These are phyloP conservation scores for Fusarium tanahbumbuense DNA, from an alignment of 2,329 filamentous ascomycete species.

Conservation along the genomic window DNA sequence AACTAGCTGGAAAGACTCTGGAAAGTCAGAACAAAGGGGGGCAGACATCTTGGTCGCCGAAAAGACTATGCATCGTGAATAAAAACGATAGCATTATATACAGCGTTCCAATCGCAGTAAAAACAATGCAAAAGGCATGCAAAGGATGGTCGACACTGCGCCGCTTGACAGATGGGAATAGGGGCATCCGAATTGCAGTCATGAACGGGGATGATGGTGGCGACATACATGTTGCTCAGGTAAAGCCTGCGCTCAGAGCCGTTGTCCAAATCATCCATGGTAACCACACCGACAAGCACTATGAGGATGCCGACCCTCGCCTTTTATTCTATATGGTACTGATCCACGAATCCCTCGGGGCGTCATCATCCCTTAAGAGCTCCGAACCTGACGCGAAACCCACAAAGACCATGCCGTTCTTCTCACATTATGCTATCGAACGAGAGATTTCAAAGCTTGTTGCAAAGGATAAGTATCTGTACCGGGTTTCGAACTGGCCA, in stretches of 20 bases:
- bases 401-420: not conserved
- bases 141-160: not conserved
- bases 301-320: constrained; percentile 1
- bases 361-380: not conserved
- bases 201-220: not conserved
- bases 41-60: not conserved
- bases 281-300: not conserved
- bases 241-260: constrained; percentile 2
- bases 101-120: not conserved
- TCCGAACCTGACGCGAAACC: not conserved
- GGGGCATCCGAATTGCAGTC: not conserved
- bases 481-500: constrained; percentile 23
- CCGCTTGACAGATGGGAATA: not conserved
- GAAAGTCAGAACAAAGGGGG: not conserved
- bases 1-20: not conserved
- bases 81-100: not conserved
- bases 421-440: not conserved
- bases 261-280: constrained; percentile 22
- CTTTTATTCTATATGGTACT: constrained; percentile 31
- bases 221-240: not conserved
- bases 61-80: not conserved
- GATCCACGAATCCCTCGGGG: constrained; percentile 19
- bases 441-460: constrained; percentile 1
- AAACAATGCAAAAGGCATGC: not conserved
- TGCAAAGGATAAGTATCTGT: not conserved